Conservation (phyloP, 768 basidiomycete species). For the Lepiota brunneoincarnata region DNA sequence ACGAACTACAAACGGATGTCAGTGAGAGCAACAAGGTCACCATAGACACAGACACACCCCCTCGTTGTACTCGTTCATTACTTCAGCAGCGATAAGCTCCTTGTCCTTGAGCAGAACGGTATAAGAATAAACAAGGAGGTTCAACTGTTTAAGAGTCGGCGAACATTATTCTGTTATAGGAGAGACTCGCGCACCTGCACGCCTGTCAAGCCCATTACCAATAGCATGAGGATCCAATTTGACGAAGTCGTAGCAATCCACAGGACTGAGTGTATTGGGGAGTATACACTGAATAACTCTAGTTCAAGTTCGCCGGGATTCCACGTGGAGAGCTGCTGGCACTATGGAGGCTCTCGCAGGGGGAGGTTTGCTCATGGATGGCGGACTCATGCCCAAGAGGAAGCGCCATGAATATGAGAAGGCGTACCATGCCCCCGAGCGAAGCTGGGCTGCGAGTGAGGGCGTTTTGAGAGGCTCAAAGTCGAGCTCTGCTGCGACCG, state of each 20-base stretch:
- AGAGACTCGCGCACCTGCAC: conserved; percentile 50
- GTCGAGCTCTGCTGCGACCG: conserved; percentile 55
- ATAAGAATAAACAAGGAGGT: conserved; percentile 53
- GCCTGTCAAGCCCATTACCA: conserved; percentile 67
- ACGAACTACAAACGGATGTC: conserved; percentile 57
- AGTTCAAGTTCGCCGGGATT: conserved; percentile 69
- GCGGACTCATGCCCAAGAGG: conserved; percentile 58
- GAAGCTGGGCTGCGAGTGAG: conserved; percentile 43
- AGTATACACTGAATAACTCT: conserved; percentile 71
- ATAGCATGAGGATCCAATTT: conserved; percentile 73
- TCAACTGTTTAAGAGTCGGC: conserved; percentile 34
- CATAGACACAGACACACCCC: conserved; percentile 44
- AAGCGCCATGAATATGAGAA: conserved; percentile 64
- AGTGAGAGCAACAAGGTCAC: not conserved
- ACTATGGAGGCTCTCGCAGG: conserved; percentile 46
- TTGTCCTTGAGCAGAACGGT: conserved; percentile 70
- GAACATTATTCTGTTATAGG: not conserved
- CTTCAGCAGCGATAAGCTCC: conserved; percentile 72
- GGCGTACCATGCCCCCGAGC: conserved; percentile 44
- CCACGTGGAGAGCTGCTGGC: conserved; percentile 82
- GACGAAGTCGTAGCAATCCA: conserved; percentile 70
- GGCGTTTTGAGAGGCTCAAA: conserved; percentile 41
- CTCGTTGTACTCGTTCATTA: conserved; percentile 82
- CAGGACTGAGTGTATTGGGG: conserved; percentile 69
- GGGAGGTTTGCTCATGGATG: conserved; percentile 29